Percentiles rank a stretch among this genome's conserved stretches.
Evolutionary conservation across 441 rosid species (phyloP).

Genomic region (Corymbia calophylla): DNA sequence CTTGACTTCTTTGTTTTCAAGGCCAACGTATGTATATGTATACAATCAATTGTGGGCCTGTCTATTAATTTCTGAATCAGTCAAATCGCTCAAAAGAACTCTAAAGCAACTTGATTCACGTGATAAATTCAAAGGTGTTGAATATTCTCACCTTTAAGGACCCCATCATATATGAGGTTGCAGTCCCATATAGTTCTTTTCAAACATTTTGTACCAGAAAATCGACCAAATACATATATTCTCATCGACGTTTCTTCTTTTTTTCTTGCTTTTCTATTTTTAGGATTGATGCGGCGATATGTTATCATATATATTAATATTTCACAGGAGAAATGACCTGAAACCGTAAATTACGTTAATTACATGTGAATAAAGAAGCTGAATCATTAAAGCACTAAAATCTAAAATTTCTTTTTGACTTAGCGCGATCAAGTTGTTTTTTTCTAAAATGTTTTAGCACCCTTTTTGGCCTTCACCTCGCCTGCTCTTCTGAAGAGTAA

Average conservation of each 20-base stretch:
- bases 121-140: background rate
- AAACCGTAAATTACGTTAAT: background rate
- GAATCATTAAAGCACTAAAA: background rate
- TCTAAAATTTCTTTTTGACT: background rate
- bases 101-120: background rate
- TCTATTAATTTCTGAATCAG: background rate
- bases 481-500: background rate
- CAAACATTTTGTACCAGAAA: no score
- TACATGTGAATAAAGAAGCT: background rate
- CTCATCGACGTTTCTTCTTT: no score
- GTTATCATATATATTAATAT: background rate
- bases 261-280: background rate
- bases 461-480: background rate
- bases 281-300: background rate
- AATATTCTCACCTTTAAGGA: background rate
- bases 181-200: fast-evolving
- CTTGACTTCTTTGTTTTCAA: background rate
- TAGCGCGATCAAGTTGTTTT: background rate
- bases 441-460: background rate
- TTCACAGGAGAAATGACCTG: fast-evolving
- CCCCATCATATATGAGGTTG: background rate
- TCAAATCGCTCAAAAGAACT: background rate
- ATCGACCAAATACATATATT: background rate
- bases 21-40: background rate
- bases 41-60: background rate